A percentile compares a stretch with the other conserved stretches of the same genome.
Conservation (phyloP, 2,329 filamentous ascomycete genomes). For the Tolypocladium album region DNA sequence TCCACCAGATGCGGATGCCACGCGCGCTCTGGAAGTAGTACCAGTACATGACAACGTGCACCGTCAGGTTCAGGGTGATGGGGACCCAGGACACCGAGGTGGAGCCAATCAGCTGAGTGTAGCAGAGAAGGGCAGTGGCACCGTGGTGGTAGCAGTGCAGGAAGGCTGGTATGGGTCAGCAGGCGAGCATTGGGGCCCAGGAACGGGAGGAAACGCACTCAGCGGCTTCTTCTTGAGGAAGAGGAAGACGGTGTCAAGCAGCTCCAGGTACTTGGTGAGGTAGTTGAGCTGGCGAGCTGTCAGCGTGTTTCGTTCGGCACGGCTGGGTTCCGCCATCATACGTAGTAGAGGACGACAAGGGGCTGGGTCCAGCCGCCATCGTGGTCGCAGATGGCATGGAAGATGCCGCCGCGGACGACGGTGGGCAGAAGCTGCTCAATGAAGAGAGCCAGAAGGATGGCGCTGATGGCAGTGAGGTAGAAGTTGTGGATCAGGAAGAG, state of each 20-base stretch:
- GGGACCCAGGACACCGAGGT: slow-evolving; percentile 93
- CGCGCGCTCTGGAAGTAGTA: slow-evolving; percentile 99
- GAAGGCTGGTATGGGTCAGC: slow-evolving; percentile 54
- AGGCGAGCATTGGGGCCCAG: background rate
- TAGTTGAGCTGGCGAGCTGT: slow-evolving; percentile 69
- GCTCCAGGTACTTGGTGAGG: slow-evolving; percentile 93
- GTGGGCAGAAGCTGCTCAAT: slow-evolving; percentile 85
- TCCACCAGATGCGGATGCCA: slow-evolving; percentile 96
- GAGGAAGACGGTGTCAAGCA: slow-evolving; percentile 91
- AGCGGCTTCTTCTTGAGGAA: slow-evolving; percentile 99
- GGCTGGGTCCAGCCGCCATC: slow-evolving; percentile 89
- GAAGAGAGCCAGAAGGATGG: slow-evolving; percentile 70
- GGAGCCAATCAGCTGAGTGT: slow-evolving; percentile 87
- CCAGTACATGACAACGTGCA: slow-evolving; percentile 99
- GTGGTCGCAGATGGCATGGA: slow-evolving; percentile 72
- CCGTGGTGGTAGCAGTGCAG: slow-evolving; percentile 99
- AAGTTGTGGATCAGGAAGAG: slow-evolving; percentile 97
- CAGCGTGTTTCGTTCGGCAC: slow-evolving; percentile 17
- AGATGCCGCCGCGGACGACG: slow-evolving; percentile 69
- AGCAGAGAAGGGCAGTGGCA: slow-evolving; percentile 92
- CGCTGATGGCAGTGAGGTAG: slow-evolving; percentile 79
- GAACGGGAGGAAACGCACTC: slow-evolving; percentile 28
- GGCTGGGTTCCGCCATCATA: slow-evolving; percentile 34
- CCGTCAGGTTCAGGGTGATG: slow-evolving; percentile 83
- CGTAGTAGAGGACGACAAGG: slow-evolving; percentile 92